Evolutionary conservation across 1,284 basidiomycete genomes (phyloP).

Genomic region (Sanghuangporus sanghuang): DNA sequence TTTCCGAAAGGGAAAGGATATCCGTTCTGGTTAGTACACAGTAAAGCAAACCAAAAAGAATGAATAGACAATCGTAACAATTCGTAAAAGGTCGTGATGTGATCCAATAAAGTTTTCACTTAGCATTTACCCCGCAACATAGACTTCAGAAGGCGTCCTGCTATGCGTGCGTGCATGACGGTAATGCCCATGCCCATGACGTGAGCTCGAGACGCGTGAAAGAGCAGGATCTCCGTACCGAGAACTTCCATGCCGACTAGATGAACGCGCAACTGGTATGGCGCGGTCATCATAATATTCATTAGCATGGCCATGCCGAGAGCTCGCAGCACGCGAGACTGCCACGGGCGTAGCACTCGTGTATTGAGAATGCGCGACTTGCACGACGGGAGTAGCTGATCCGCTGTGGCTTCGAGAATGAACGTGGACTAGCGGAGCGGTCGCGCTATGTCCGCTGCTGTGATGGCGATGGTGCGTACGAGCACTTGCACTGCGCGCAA

Average conservation of each 20-base stretch:
- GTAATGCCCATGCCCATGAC: slow-evolving; percentile 1
- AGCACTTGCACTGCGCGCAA: neutral
- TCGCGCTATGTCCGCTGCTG: neutral
- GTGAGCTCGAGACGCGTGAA: slow-evolving; percentile 1
- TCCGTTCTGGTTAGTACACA: neutral
- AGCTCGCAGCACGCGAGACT: neutral
- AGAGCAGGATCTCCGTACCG: slow-evolving; percentile 2
- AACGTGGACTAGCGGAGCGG: neutral
- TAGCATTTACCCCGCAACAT: neutral
- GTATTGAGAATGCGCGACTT: neutral
- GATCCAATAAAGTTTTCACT: neutral
- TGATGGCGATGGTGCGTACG: neutral
- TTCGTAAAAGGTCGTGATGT: neutral
- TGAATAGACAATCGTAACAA: neutral
- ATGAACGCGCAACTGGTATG: slow-evolving; percentile 5
- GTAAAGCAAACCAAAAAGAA: neutral
- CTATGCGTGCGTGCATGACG: neutral
- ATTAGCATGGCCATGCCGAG: neutral
- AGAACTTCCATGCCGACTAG: neutral
- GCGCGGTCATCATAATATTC: neutral
- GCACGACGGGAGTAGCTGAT: neutral
- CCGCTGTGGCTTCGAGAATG: neutral
- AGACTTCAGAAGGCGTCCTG: neutral
- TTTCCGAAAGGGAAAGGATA: neutral
- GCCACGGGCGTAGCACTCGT: neutral